Evolutionary conservation across 192 early-diverging fungal genomes (phyloP), one percentile per base, ranked within the genome.

Genomic region (Umbelopsis ramanniana): DNA sequence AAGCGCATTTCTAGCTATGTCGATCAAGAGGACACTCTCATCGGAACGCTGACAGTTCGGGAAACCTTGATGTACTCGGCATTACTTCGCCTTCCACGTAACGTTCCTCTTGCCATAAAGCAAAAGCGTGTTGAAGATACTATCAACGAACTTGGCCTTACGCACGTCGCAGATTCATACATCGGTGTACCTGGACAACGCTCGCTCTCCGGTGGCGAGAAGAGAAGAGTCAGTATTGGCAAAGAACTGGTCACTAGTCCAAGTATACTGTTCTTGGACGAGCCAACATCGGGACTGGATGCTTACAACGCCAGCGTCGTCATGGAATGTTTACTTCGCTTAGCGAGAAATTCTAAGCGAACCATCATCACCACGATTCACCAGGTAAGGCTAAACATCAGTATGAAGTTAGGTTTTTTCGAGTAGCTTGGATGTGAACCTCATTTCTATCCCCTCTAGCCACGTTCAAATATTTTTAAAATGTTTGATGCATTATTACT

Each of bases 11-110:
- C 86, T 1, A 84, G 93, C 23, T 95, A 92, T 80, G 94, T 96
- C 6, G 95, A 96, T 81, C 96, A 97, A 68, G 96, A 97, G 73
- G 96, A 96, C 80, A 89, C 89, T 22, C 78, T 96, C 54, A 90
- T 93, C 83, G 85, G 87, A 11, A 96, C 94, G 35, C 77, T 95
- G 73, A 98, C 96, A 1, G 96, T 98, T 9, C 88, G 91, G 67
- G 96, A 98, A 73, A 93, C 96, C 3, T 89, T 98, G 38, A 82
- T 90, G 76, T 93, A 89, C 79, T 90, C 91, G 0, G 93, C 93
- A 11, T 71, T 89, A 52, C 85, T 95, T 35, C 82, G 93, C 10
- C 77, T 94, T 52, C 90, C 88, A 48, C n/a, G 86, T 60, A 68
- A 77, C 53, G 81, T 89, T 81, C 71, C 79, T 0, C 46, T 73